Evolutionary conservation across 768 basidiomycete species (phyloP), one percentile per base, ranked within the genome.

Genomic region (Hygrocybe punicea): DNA sequence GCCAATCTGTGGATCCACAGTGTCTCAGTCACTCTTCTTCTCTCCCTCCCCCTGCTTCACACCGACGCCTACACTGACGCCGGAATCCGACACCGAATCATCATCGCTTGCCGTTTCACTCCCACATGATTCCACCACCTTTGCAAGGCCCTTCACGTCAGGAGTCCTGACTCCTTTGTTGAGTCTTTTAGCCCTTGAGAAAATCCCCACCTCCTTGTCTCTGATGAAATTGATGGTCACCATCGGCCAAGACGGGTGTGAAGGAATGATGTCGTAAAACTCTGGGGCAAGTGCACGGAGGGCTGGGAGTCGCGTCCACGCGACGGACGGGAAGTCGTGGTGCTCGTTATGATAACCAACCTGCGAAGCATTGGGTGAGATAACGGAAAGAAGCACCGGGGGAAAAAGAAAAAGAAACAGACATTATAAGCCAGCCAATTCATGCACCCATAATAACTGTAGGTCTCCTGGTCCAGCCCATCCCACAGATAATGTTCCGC

Each of bases 261-360:
- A 81, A 0, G 95, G 93, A 23, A 98, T 78, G 4, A 76, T 81
- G 62, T 93, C 90, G 73, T 99, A 99, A 68, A 89, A 94, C 70
- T 98, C 96, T 3, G 87, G 89, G 6, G 94, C 96, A 25, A 97
- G 79, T 2, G 80, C 79, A 29, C 86, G 85, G 19, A 99, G 83
- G 5, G 83, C 82, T 2, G 94, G 91, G 0, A 98, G 81, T 21
- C 90, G 85, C 16, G 95, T 98, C 97, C 97, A 99, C 1, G 97
- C 82, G 1, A 99, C 73, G 11, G 93, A 93, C 7, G 97, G 95
- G 73, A 99, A 98, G 73, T 99, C 97, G 73, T 99, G 97, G 72
- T 99, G 97, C 66, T 98, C 97, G 71, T 99, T 98, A 71, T 99
- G 97, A 69, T 98, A 98, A 37, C 97, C 97, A 62, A 98, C 92